A percentile compares a stretch with the other conserved stretches of the same genome.
These are phyloP conservation scores for Arachis hypogaea DNA, from an alignment of 306 rosid species.

Conservation along the genomic window DNA sequence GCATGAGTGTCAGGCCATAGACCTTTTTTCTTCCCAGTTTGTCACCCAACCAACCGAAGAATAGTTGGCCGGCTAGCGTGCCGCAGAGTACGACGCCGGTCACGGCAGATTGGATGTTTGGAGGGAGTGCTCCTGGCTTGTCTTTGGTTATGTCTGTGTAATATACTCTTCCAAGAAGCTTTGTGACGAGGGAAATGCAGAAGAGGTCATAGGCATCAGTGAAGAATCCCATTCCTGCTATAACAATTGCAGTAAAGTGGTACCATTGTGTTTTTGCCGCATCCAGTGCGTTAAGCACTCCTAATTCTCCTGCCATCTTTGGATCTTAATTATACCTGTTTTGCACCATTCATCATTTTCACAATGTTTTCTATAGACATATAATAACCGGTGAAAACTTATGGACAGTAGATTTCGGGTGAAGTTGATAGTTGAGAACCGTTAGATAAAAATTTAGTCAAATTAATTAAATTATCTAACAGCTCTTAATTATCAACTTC, in stretches of 20 bases:
- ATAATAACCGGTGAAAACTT: too few relatives aligned
- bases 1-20: constrained; percentile 67
- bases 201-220: constrained; percentile 86
- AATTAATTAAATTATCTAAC: too few relatives aligned
- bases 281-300: constrained; percentile 79
- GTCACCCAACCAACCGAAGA: constrained; percentile 93
- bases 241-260: constrained; percentile 79
- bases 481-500: too few relatives aligned
- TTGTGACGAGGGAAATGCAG: constrained; percentile 72
- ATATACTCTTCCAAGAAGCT: constrained; percentile 64
- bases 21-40: constrained; percentile 74
- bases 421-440: too few relatives aligned
- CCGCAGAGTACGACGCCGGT: constrained; percentile 73
- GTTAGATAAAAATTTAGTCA: too few relatives aligned
- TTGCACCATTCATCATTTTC: not conserved
- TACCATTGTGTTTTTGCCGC: constrained; percentile 72
- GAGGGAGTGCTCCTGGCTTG: constrained; percentile 69
- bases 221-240: constrained; percentile 93
- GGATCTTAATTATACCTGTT: constrained; percentile 8
- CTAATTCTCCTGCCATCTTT: constrained; percentile 49
- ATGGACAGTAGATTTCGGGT: too few relatives aligned
- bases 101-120: constrained; percentile 60
- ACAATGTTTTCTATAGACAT: not conserved
- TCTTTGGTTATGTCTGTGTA: constrained; percentile 29
- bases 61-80: constrained; percentile 71